Evolutionary conservation across 129 eudicot genomes (phyloP), one percentile per base, ranked within the genome.

Genomic region (Flaveria ramosissima): DNA sequence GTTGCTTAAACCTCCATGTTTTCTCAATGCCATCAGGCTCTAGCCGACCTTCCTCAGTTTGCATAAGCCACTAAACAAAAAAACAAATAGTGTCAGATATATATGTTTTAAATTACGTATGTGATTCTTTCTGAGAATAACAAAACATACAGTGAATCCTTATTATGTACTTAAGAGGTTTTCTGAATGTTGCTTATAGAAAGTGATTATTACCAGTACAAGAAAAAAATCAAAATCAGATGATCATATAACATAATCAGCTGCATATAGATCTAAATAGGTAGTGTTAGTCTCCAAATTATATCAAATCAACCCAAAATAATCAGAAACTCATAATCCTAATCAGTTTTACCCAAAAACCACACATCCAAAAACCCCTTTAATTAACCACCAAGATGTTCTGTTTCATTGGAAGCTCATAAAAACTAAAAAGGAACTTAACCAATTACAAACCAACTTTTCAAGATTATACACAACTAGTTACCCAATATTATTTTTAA

Each of bases 21-120:
- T 85, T 93, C 85, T 90, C 97, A 76, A 90, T 36, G 36, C 98
- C 98, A 57, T 90, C 98, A 20, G 88, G 74, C 84, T 93, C 96
- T 77, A 93, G 73, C 60, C 65, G 87, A 11, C 97, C 97, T 42
- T 80, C 89, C 72, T 93, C 98, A 57, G 89, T 90, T 65, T 96
- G 98, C 95, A 90, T 77, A 82, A 93, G 98, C 95, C 90, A 88
- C 98, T 93, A 81, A 46, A 76, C 32, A 61, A 41, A 57, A 55
- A 23, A 9, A 32, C 17, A 20, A 6, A 9, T 21, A 77, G 6
- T 10, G 30, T 17, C 12, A 27, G 3, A 39, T 17, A 66, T 9
- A 65, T 9, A 43, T 1, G 43, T 47, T 19, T 63, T 48, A 17
- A 27, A 62, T 24, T 43, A 47, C 14, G 17, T 19, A 41, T 5